phyloP scores from a whole-genome alignment of 495 filamentous ascomycete genomes.

The Neurospora tetraspora region DNA sequence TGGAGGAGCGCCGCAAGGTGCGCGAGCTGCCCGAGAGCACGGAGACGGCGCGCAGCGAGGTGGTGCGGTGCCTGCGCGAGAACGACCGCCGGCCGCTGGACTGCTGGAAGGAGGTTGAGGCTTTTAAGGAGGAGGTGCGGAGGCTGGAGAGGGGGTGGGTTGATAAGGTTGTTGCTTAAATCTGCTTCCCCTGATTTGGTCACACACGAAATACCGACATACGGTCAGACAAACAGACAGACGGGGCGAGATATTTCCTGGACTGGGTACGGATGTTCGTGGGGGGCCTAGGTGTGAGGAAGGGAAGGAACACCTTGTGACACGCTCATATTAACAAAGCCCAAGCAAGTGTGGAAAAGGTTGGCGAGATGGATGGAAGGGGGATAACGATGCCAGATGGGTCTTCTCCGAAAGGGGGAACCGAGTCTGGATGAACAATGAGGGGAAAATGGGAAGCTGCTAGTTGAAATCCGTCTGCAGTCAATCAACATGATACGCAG shows the following conservation, averaged over 20 bases:
- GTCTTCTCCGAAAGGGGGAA: background rate
- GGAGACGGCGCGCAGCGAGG: slow-evolving; percentile 61
- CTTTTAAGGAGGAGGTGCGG: slow-evolving; percentile 79
- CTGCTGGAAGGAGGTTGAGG: slow-evolving; percentile 91
- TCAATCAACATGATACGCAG: background rate
- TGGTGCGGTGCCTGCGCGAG: slow-evolving; percentile 71
- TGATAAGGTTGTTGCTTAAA: slow-evolving; percentile 56
- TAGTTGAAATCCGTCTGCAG: background rate
- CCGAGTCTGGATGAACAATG: background rate
- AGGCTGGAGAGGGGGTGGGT: slow-evolving; percentile 79
- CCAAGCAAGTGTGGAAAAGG: background rate
- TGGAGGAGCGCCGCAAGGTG: slow-evolving; percentile 67
- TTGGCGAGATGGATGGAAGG: background rate
- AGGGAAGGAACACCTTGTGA: background rate
- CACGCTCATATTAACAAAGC: background rate
- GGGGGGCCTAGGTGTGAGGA: background rate
- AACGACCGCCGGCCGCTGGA: slow-evolving; percentile 87
- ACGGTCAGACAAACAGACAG: background rate
- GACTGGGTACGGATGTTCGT: background rate
- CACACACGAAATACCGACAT: background rate
- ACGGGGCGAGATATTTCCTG: background rate
- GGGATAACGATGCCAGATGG: background rate
- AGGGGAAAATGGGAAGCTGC: background rate
- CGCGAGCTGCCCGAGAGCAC: slow-evolving; percentile 50
- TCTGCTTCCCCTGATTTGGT: too few species aligned